These are phyloP conservation scores for Entomortierella beljakovae DNA, from an alignment of 192 early-diverging fungal species.

Conservation along the genomic window DNA sequence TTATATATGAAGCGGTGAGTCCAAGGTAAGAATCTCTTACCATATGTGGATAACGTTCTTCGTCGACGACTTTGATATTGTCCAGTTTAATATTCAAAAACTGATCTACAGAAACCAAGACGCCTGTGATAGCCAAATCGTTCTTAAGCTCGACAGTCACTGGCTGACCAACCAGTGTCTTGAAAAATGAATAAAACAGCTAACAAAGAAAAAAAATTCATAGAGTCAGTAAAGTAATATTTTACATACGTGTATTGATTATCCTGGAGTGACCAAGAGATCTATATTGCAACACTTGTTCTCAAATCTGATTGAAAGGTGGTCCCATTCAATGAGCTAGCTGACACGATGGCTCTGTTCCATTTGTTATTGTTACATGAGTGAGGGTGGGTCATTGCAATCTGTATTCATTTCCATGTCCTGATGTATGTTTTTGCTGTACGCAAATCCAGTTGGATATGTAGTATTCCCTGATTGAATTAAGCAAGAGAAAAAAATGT, in stretches of 20 bases:
- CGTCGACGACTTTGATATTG: constrained; percentile 85
- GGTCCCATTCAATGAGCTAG: too few species aligned
- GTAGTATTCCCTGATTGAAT: neutral
- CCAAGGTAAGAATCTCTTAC: too few species aligned
- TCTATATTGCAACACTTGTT: neutral
- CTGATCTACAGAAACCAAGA: constrained; percentile 97
- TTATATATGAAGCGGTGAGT: too few species aligned
- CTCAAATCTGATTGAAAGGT: too few species aligned
- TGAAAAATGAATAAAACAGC: constrained; percentile 99
- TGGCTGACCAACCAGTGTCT: constrained; percentile 94
- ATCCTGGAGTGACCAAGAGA: too few species aligned
- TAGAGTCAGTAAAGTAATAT: neutral
- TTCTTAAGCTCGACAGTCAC: constrained; percentile 99
- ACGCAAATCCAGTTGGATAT: neutral
- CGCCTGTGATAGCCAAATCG: constrained; percentile 93
- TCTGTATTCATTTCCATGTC: too few species aligned
- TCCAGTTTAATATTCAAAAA: constrained; percentile 99
- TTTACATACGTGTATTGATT: too few species aligned
- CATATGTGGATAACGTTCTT: constrained; percentile 97
- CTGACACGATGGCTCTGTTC: too few species aligned
- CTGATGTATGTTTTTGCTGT: too few species aligned
- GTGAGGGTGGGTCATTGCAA: too few species aligned
- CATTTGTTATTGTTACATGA: too few species aligned
- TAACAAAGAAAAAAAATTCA: constrained; percentile 32
- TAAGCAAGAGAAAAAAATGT: neutral